Evolutionary conservation across 129 eudicot species (phyloP), one percentile per base, ranked within the genome.

Genomic region (Kitagawia praeruptora): DNA sequence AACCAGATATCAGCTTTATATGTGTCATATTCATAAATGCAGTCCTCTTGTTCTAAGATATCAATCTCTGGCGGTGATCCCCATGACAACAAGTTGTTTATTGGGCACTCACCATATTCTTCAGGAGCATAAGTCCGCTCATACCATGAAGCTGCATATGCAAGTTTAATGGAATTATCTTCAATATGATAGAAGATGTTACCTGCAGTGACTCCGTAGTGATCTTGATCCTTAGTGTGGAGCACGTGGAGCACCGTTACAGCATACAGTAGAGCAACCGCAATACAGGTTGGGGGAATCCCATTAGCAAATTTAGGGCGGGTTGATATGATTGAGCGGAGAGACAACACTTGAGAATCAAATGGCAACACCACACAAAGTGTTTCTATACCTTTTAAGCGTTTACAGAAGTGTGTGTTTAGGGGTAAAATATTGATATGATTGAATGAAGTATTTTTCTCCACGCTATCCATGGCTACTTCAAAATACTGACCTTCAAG

Each of bases 181-280:
- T 70, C 13, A 70, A 37, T 18, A 38, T 37, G 44, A 70, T 34
- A 70, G 75, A 70, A 70, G 75, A 70, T 70, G 47, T 70, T 70
- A 38, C 46, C 75, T 18, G 75, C 75, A 14, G 46, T 70, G 42
- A 70, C 16, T 70, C 39, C n/a, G 1, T 0, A 18, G 47, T 38
- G 46, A 38, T 66, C 38, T 66, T 66, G 2, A 4, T 1, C 0
- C 9, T 2, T 66, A 3, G 72, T 28, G 72, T 66, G 72, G 72
- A 66, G 18, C 21, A 27, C 41, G 1, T 27, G 39, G 0, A 66
- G 72, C 39, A 8, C 72, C 18, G 19, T 14, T 27, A 66, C 8
- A 66, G 41, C 2, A 16, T 31, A 10, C 40, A 12, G 40, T 12
- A 66, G 72, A 66, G 72, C 38, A 66, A 31, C 39, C 6, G 72